Percentiles rank a stretch among this genome's conserved stretches.
These are phyloP conservation scores for Pythium dissimile DNA, from an alignment of 352 stramenopile species.

Conservation along the genomic window DNA sequence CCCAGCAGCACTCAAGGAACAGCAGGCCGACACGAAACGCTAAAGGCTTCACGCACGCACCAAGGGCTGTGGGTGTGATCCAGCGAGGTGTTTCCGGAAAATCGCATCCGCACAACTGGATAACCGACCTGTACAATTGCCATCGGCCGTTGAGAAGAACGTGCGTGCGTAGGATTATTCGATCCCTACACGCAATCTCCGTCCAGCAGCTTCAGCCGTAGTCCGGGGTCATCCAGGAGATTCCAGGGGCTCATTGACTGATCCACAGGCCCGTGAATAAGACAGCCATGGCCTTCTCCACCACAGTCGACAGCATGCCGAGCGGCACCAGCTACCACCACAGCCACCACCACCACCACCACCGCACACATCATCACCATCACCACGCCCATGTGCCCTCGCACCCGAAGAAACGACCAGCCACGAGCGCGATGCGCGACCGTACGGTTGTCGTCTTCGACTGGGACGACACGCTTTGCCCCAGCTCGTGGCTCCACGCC, in stretches of 20 bases:
- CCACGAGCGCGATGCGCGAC: constrained; percentile 42
- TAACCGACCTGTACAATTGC: constrained; percentile 15
- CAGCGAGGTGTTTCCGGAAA: background rate
- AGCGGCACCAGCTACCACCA: constrained; percentile 9
- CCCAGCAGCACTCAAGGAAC: background rate
- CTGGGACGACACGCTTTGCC: constrained; percentile 88
- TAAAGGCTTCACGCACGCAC: constrained; percentile 3
- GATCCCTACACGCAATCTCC: background rate
- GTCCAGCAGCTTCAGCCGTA: constrained; percentile 5
- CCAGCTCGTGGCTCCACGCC: constrained; percentile 79
- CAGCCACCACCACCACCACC: constrained; percentile 9
- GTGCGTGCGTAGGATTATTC: constrained; percentile 15
- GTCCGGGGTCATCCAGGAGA: constrained; percentile 1
- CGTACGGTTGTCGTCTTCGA: constrained; percentile 86
- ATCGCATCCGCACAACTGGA: background rate
- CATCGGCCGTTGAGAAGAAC: constrained; percentile 20
- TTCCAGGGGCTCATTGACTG: constrained; percentile 5
- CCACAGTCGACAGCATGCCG: constrained; percentile 23
- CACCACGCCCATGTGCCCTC: constrained; percentile 14
- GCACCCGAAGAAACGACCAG: constrained; percentile 18
- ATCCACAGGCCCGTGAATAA: constrained; percentile 1
- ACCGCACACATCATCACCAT: constrained; percentile 7
- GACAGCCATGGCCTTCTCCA: constrained; percentile 28
- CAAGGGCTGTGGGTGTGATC: constrained; percentile 19
- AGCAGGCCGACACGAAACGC: constrained; percentile 11